Conservation (phyloP, 345 rosid genomes). For the Lagerstroemia speciosa region DNA sequence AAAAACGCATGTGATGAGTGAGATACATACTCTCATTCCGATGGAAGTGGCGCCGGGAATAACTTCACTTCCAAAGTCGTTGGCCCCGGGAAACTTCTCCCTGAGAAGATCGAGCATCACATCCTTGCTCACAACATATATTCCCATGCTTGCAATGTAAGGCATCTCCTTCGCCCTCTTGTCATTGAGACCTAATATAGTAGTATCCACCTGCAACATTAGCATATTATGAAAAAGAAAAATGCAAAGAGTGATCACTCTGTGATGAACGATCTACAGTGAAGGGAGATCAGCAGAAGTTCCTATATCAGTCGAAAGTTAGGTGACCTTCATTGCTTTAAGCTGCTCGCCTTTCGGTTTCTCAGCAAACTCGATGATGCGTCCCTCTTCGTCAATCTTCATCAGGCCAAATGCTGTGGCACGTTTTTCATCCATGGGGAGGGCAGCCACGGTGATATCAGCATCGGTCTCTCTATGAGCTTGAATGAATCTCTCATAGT, state of each 20-base stretch:
- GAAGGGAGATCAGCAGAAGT: neutral
- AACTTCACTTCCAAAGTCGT: conserved; percentile 98
- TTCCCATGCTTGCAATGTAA: conserved; percentile 97
- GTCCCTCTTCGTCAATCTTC: conserved; percentile 98
- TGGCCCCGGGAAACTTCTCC: conserved; percentile 92
- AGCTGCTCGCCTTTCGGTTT: conserved; percentile 93
- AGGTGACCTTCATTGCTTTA: conserved; percentile 72
- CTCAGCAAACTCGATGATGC: conserved; percentile 84
- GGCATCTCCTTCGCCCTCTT: conserved; percentile 91
- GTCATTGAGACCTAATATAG: conserved; percentile 88
- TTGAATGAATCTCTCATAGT: conserved; percentile 89
- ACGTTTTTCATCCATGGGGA: conserved; percentile 91
- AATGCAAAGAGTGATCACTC: neutral
- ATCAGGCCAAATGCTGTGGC: conserved; percentile 90
- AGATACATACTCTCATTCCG: conserved; percentile 66
- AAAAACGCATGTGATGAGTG: neutral
- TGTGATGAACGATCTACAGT: neutral
- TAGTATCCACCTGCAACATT: conserved; percentile 67
- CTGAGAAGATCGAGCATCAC: conserved; percentile 82
- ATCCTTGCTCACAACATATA: conserved; percentile 84
- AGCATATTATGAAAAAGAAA: neutral
- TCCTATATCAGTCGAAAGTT: neutral
- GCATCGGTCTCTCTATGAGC: conserved; percentile 97
- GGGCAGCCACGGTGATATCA: conserved; percentile 95
- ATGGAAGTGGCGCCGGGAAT: conserved; percentile 94